Conservation (phyloP, 495 filamentous ascomycete species). For the Gamarada debralockiae region DNA sequence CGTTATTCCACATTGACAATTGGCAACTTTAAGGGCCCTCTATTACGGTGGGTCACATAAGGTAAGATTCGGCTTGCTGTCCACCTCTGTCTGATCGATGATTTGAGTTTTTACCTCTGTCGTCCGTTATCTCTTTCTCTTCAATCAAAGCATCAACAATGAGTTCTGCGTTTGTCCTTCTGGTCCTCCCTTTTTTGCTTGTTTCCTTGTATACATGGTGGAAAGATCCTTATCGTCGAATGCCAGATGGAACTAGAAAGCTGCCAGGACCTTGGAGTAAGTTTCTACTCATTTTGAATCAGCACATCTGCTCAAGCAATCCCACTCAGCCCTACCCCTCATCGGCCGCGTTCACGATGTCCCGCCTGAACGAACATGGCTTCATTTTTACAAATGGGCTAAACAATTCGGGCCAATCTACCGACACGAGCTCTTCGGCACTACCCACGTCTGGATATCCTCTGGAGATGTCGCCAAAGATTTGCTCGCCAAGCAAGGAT, state of each 20-base stretch:
- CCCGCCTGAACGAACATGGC: conserved; percentile 41
- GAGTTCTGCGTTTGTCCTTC: background rate
- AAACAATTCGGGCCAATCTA: conserved; percentile 37
- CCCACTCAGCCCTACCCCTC: conserved; percentile 38
- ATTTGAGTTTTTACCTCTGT: too few species aligned
- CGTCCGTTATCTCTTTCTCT: too few species aligned
- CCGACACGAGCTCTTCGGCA: conserved; percentile 26
- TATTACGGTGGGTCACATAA: too few species aligned
- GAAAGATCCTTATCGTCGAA: conserved; percentile 1
- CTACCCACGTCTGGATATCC: conserved; percentile 29
- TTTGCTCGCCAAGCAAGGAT: conserved; percentile 31
- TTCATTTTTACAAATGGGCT: conserved; percentile 39
- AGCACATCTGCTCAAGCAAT: too few species aligned
- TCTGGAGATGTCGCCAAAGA: conserved; percentile 37
- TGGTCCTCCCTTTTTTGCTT: background rate
- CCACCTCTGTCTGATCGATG: too few species aligned
- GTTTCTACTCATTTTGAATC: background rate
- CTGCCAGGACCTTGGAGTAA: conserved; percentile 2
- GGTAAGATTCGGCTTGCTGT: too few species aligned
- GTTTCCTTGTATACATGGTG: background rate
- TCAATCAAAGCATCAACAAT: background rate
- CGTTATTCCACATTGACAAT: too few species aligned
- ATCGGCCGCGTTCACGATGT: conserved; percentile 58
- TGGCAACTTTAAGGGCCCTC: too few species aligned
- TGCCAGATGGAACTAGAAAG: background rate